phyloP scores from a whole-genome alignment of 352 stramenopile species.

The Globisporangium emineosum region DNA sequence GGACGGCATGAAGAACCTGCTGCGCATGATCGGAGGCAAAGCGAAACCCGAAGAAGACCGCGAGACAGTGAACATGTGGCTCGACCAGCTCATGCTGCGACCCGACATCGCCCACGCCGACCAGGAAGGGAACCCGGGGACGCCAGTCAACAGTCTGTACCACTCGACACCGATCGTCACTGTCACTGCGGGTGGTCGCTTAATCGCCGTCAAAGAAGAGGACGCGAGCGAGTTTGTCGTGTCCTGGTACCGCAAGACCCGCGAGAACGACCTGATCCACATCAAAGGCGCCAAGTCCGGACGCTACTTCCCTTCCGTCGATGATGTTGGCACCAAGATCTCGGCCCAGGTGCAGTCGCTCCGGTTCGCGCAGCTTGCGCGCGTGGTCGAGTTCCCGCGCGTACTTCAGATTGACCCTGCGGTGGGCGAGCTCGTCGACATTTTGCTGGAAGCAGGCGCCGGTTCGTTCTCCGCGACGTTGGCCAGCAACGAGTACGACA shows the following conservation, averaged over 20 bases:
- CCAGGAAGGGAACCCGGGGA: not conserved
- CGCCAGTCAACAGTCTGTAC: constrained; percentile 21
- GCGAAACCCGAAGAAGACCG: constrained; percentile 55
- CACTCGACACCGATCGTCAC: constrained; percentile 55
- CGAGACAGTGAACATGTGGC: constrained; percentile 55
- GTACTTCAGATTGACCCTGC: constrained; percentile 53
- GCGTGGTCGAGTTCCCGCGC: constrained; percentile 49
- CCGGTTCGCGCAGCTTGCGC: constrained; percentile 55
- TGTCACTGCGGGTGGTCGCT: constrained; percentile 43
- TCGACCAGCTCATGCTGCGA: constrained; percentile 51
- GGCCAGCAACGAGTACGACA: constrained; percentile 74
- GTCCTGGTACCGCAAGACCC: constrained; percentile 67
- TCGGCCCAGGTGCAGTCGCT: constrained; percentile 64
- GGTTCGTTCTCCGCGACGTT: constrained; percentile 79
- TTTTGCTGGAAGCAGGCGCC: constrained; percentile 60
- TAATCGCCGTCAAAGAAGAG: constrained; percentile 58
- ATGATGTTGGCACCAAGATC: constrained; percentile 58
- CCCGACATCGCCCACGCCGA: constrained; percentile 29
- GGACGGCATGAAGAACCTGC: constrained; percentile 71
- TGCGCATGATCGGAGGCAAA: constrained; percentile 69
- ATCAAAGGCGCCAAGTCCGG: constrained; percentile 58
- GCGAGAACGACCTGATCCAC: constrained; percentile 48
- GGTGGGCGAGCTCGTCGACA: constrained; percentile 67
- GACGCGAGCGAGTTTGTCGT: constrained; percentile 58
- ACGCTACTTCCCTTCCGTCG: constrained; percentile 66